Conservation (phyloP, 2,329 filamentous ascomycete genomes). For the Rhinocladiella mackenziei region DNA sequence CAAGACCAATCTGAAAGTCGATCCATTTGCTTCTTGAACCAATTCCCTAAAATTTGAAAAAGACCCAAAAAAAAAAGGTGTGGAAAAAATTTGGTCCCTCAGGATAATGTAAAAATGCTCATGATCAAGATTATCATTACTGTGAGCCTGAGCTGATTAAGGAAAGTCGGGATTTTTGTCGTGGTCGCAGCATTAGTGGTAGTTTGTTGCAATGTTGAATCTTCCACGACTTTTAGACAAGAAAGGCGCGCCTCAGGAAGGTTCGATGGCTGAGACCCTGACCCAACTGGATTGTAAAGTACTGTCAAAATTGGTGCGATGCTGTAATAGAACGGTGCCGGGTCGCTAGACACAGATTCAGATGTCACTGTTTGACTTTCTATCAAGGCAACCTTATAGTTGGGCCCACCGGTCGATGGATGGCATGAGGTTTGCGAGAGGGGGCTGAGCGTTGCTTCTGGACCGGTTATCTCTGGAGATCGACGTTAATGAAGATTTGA, state of each 20-base stretch:
- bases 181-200: not conserved
- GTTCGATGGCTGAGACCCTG: not conserved
- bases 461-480: conserved; percentile 12
- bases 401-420: conserved; percentile 9
- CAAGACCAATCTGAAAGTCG: too few relatives aligned
- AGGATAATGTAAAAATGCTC: too few relatives aligned
- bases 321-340: conserved; percentile 19
- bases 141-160: too few relatives aligned
- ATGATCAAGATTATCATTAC: too few relatives aligned
- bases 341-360: conserved; percentile 17
- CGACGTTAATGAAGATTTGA: not conserved
- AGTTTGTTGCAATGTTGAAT: conserved; percentile 4
- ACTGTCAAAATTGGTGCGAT: conserved; percentile 17
- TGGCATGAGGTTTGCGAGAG: conserved; percentile 14
- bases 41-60: too few relatives aligned
- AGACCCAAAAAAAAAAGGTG: too few relatives aligned
- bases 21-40: too few relatives aligned
- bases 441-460: conserved; percentile 3
- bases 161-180: too few relatives aligned
- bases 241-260: conserved; percentile 14
- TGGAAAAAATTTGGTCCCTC: too few relatives aligned
- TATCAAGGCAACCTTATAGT: conserved; percentile 15
- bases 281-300: conserved; percentile 10
- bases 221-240: conserved; percentile 19
- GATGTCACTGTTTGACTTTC: conserved; percentile 16